A percentile compares a stretch with the other conserved stretches of the same genome.
Evolutionary conservation across 164 flowering plant genomes (phyloP).

Genomic region (Annona squamosa): DNA sequence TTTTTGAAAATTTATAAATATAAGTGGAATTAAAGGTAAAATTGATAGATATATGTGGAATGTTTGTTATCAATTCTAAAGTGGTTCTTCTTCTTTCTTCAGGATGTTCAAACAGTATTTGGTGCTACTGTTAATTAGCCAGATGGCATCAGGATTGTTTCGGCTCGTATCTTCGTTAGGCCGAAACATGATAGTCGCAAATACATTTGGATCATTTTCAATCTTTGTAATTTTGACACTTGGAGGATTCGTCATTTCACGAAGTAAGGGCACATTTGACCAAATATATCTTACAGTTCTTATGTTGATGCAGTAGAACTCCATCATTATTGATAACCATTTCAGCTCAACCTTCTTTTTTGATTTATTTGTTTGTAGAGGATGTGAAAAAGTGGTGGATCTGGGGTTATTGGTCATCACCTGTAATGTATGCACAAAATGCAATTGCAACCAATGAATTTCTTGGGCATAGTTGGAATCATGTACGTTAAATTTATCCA

Average conservation of each 20-base stretch:
- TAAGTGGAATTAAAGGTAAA: too few relatives aligned
- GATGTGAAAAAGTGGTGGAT: slow-evolving; percentile 41
- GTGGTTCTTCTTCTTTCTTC: not conserved
- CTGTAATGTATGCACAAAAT: slow-evolving; percentile 40
- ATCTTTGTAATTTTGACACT: slow-evolving; percentile 12
- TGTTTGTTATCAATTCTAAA: not conserved
- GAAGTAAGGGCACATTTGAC: slow-evolving; percentile 1
- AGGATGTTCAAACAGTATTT: slow-evolving; percentile 15
- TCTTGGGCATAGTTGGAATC: slow-evolving; percentile 35
- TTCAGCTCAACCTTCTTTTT: not conserved
- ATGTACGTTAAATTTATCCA: slow-evolving; percentile 13
- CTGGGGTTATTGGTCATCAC: slow-evolving; percentile 46
- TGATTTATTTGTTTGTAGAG: slow-evolving; percentile 13
- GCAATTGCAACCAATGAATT: slow-evolving; percentile 35
- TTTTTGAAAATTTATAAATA: too few relatives aligned
- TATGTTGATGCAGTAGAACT: not conserved
- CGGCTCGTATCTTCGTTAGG: slow-evolving; percentile 10
- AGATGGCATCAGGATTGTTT: slow-evolving; percentile 10
- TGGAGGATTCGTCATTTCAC: slow-evolving; percentile 15
- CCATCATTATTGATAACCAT: not conserved
- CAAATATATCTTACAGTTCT: too few relatives aligned
- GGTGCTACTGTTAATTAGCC: slow-evolving; percentile 5
- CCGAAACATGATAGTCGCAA: slow-evolving; percentile 15
- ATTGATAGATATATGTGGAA: too few relatives aligned
- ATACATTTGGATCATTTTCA: slow-evolving; percentile 16